phyloP scores from a whole-genome alignment of 768 basidiomycete species.

The Pisolithus microcarpus region DNA sequence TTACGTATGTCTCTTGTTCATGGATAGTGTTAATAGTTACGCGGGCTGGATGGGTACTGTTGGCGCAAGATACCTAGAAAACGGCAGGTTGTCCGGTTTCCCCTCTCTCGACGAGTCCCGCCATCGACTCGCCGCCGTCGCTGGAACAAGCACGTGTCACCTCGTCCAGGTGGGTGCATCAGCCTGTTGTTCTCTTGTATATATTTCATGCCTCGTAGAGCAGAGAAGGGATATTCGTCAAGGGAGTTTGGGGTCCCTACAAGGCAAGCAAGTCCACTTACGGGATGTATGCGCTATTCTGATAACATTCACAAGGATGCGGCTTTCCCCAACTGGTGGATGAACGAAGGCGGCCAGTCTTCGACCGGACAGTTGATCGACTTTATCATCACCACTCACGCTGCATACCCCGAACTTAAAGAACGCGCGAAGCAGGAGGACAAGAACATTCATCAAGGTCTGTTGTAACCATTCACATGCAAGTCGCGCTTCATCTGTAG shows the following conservation, averaged over 20 bases:
- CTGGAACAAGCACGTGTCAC: constrained; percentile 96
- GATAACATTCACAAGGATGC: constrained; percentile 49
- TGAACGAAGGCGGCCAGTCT: constrained; percentile 99
- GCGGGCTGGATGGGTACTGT: constrained; percentile 98
- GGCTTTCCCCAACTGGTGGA: constrained; percentile 94
- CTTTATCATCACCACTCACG: constrained; percentile 89
- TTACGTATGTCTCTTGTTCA: neutral
- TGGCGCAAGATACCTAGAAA: constrained; percentile 62
- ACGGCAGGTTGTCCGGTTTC: constrained; percentile 43
- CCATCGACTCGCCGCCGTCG: constrained; percentile 83
- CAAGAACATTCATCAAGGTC: constrained; percentile 54
- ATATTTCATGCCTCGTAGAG: constrained; percentile 40
- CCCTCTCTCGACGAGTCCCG: constrained; percentile 71
- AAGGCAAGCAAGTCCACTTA: constrained; percentile 36
- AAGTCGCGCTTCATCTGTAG: neutral
- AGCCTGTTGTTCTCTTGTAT: neutral
- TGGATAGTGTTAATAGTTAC: constrained; percentile 43
- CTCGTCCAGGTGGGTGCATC: constrained; percentile 63
- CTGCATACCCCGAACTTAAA: constrained; percentile 68
- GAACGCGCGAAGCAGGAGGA: constrained; percentile 53
- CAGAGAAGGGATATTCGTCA: constrained; percentile 75
- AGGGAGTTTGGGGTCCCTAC: constrained; percentile 91
- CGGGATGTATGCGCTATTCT: neutral
- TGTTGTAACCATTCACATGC: neutral
- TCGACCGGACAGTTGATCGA: constrained; percentile 95